These are phyloP conservation scores for Penicillium sp. DNA, from an alignment of 2,329 filamentous ascomycete species.

Conservation along the genomic window DNA sequence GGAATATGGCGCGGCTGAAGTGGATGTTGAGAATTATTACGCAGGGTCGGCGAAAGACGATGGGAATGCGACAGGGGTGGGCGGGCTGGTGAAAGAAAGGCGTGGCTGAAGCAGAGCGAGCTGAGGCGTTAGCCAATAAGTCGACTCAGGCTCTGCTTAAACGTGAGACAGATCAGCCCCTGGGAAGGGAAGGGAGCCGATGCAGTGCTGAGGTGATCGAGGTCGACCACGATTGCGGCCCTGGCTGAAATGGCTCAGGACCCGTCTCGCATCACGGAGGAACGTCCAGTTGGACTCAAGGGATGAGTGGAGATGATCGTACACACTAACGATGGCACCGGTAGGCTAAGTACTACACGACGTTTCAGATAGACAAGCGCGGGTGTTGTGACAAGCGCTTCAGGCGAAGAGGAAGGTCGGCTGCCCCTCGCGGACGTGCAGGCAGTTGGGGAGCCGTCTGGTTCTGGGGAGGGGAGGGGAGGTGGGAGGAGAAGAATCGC, in stretches of 20 bases:
- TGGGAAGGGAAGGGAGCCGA: neutral
- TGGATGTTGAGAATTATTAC: neutral
- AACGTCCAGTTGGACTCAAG: neutral
- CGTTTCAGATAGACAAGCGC: conserved; percentile 30
- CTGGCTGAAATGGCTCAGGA: conserved; percentile 10
- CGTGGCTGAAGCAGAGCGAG: conserved; percentile 23
- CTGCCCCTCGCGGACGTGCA: conserved; percentile 30
- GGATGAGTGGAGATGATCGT: neutral
- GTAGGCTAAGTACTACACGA: conserved; percentile 13
- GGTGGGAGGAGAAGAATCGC: neutral
- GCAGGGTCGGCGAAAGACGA: conserved; percentile 20
- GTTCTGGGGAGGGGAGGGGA: neutral
- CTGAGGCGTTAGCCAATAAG: conserved; percentile 23
- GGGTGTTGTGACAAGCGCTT: conserved; percentile 30
- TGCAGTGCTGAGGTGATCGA: conserved; percentile 11
- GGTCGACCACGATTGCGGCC: conserved; percentile 13
- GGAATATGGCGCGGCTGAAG: conserved; percentile 2
- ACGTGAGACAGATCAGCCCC: conserved; percentile 21
- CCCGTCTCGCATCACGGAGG: neutral
- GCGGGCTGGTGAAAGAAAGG: conserved; percentile 22
- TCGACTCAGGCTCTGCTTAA: conserved; percentile 18
- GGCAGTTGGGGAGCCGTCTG: conserved; percentile 4
- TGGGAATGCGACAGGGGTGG: conserved; percentile 29
- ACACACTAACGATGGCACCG: conserved; percentile 17
- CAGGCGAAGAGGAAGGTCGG: conserved; percentile 18